Base-by-base conservation (phyloP, 352 stramenopile genomes). In the Pythium scleroteichum region DNA sequence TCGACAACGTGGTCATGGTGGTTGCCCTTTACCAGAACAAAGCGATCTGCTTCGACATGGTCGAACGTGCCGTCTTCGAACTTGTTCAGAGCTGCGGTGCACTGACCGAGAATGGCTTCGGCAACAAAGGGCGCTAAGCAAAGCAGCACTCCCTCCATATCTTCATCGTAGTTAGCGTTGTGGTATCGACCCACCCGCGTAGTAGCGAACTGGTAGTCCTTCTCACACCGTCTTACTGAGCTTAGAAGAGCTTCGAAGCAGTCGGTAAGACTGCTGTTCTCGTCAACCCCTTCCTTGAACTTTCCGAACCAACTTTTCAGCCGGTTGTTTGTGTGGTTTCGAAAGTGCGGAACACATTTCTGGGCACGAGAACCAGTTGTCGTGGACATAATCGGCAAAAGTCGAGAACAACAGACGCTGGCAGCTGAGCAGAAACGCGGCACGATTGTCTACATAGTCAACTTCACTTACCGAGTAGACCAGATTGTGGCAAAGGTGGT, bases 251-350 rank as follows among this genome's bases (percentile, higher is more conserved):
- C 16, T 26, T 48, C 3, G 13, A 48, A 16, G 19, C 41, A 48
- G 19, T 20, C 41, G 12, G 41, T 20, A 5, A 48, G 14, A 10
- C 29, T 35, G 10, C 29, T 35, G 10, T 35, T 35, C 29, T 35
- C 29, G 29, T 35, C 10, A 10, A 35, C 29, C 5, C 29, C 29
- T 10, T 35, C 29, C 55, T 77, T 71, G 12, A 73, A 61, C 29
- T 72, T 71, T 0, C 66, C 72, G 22, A 75, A 75, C 17, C 67
- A 75, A 2, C 6, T 69, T 29, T 81, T 64, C 0, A 76, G 42
- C 0, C 40, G 40, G 33, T 76, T 81, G 39, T 80, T 77, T 0
- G 65, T 75, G 42, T 75, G 48, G 3, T 69, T 72, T 2, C 51
- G 64, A n/a, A 71, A 73, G 45, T 74, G 51, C 0, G 53, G 51